Evolutionary conservation across 495 filamentous ascomycete species (phyloP).

Genomic region (Lichina pygmaea): DNA sequence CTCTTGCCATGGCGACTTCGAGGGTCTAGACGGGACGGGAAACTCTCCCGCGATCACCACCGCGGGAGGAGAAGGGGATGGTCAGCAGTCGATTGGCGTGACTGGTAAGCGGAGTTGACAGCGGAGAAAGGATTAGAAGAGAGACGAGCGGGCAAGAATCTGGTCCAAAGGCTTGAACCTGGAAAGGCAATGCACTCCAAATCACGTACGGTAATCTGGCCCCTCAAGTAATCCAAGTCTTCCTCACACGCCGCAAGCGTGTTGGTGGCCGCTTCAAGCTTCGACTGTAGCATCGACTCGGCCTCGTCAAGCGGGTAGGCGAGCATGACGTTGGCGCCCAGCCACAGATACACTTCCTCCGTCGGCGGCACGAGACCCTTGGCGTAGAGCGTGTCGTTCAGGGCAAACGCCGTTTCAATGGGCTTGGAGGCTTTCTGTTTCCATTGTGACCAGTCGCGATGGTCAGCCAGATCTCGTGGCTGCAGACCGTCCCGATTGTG

Average conservation of each 20-base stretch:
- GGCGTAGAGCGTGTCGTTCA: constrained; percentile 88
- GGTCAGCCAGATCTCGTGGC: constrained; percentile 5
- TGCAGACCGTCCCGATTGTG: constrained; percentile 1
- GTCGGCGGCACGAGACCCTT: constrained; percentile 58
- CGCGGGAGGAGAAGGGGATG: background rate
- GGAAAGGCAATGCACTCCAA: background rate
- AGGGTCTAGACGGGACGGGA: constrained; percentile 36
- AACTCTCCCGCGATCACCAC: background rate
- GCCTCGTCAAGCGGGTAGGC: constrained; percentile 80
- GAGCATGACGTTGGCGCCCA: constrained; percentile 95
- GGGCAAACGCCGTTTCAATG: constrained; percentile 77
- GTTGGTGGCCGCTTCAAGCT: constrained; percentile 49
- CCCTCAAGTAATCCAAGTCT: constrained; percentile 83
- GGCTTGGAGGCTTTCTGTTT: constrained; percentile 19
- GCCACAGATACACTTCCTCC: constrained; percentile 89
- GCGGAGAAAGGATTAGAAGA: background rate
- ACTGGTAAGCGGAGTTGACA: background rate
- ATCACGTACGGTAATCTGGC: constrained; percentile 69
- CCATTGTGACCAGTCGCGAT: background rate
- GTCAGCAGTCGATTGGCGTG: no score
- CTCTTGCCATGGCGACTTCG: constrained; percentile 81
- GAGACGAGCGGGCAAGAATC: background rate
- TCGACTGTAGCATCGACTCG: constrained; percentile 46
- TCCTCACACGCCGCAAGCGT: constrained; percentile 74
- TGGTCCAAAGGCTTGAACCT: background rate